A percentile compares a stretch with the other conserved stretches of the same genome.
Conservation (phyloP, 306 rosid genomes). For the Cajanus cajan region DNA sequence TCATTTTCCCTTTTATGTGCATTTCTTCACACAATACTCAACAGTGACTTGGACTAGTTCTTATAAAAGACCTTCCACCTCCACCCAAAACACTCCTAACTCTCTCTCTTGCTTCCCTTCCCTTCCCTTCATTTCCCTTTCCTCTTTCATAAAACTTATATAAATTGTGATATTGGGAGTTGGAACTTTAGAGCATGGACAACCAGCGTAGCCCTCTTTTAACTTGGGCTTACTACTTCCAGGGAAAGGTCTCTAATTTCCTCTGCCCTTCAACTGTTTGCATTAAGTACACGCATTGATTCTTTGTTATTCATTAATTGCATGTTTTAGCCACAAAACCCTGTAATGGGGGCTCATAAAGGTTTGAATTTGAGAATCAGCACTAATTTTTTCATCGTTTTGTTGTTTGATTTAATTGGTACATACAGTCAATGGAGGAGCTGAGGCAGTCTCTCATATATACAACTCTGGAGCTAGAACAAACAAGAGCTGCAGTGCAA, state of each 20-base stretch:
- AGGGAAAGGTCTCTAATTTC: conserved; percentile 61
- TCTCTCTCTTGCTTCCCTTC: not conserved
- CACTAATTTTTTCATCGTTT: conserved; percentile 10
- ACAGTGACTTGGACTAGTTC: conserved; percentile 42
- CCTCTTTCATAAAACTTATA: conserved; percentile 17
- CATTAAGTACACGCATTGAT: not conserved
- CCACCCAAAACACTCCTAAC: conserved; percentile 44
- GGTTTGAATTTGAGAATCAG: conserved; percentile 29
- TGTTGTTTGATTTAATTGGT: conserved; percentile 4
- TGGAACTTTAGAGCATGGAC: conserved; percentile 49
- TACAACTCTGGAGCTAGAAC: conserved; percentile 80
- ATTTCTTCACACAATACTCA: conserved; percentile 35
- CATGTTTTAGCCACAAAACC: conserved; percentile 1
- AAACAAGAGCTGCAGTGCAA: conserved; percentile 62
- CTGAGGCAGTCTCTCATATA: conserved; percentile 61
- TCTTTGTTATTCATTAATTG: not conserved
- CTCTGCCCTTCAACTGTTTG: not conserved
- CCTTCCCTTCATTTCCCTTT: conserved; percentile 19
- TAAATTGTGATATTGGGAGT: not conserved
- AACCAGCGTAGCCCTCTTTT: conserved; percentile 61
- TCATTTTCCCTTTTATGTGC: conserved; percentile 44
- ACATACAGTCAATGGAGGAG: conserved; percentile 83
- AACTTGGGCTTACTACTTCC: conserved; percentile 61
- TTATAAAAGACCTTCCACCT: conserved; percentile 43
- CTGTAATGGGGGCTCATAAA: conserved; percentile 25